A percentile compares a stretch with the other conserved stretches of the same genome.
Conservation (phyloP, 2,329 filamentous ascomycete species). For the Fusarium pininemorale region DNA sequence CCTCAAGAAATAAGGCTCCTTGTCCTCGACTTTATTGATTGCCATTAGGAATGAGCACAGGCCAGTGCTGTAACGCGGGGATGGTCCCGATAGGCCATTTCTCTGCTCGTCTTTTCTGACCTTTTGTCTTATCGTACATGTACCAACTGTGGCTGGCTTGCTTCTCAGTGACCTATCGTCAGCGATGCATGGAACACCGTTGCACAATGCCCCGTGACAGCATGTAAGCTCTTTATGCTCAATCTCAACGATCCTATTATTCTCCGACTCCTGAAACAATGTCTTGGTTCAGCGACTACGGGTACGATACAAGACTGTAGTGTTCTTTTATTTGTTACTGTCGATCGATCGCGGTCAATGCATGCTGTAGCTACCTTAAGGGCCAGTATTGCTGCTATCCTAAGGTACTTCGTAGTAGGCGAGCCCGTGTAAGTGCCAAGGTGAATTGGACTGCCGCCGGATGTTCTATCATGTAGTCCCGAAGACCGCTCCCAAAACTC, state of each 20-base stretch:
- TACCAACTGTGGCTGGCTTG: background rate
- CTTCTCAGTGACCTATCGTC: slow-evolving; percentile 13
- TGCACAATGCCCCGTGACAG: slow-evolving; percentile 7
- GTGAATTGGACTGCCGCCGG: background rate
- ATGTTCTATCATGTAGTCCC: background rate
- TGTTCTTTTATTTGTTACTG: slow-evolving; percentile 1
- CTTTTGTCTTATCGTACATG: slow-evolving; percentile 23
- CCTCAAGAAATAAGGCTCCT: slow-evolving; percentile 4
- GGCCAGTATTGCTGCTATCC: background rate
- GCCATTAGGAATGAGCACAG: slow-evolving; percentile 20
- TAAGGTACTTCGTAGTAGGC: background rate
- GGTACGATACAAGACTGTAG: background rate
- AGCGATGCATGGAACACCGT: slow-evolving; percentile 14
- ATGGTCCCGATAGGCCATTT: slow-evolving; percentile 37
- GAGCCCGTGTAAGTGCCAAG: background rate
- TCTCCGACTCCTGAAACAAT: slow-evolving; percentile 29
- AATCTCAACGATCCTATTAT: slow-evolving; percentile 14
- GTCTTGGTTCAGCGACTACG: slow-evolving; percentile 17
- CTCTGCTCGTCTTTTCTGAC: slow-evolving; percentile 1
- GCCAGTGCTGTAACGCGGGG: slow-evolving; percentile 25
- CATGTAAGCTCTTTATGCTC: slow-evolving; percentile 28
- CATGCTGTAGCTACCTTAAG: background rate
- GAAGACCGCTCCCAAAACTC: background rate
- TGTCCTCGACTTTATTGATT: slow-evolving; percentile 14
- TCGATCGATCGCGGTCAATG: background rate